These are phyloP conservation scores for Toxicodendron radicans DNA, from an alignment of 345 rosid genomes.

Conservation along the genomic window DNA sequence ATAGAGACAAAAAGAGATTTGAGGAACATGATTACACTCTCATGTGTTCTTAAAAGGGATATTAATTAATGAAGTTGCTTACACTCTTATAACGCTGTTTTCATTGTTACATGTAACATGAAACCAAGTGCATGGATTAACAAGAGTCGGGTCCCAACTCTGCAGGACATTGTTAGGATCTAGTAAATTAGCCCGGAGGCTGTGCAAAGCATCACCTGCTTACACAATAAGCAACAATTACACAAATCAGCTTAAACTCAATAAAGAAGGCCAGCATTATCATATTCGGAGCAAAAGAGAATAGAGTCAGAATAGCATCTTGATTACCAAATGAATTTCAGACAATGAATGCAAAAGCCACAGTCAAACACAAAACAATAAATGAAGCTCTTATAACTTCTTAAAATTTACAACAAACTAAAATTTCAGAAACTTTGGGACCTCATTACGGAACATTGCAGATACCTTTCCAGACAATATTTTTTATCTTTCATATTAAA, in stretches of 20 bases:
- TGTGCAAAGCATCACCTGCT: slow-evolving; percentile 40
- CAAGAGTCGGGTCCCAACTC: slow-evolving; percentile 45
- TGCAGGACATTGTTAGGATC: slow-evolving; percentile 40
- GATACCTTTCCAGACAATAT: no score
- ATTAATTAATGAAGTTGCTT: slow-evolving; percentile 11
- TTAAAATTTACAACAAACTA: neutral
- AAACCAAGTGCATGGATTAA: slow-evolving; percentile 46
- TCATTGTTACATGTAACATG: slow-evolving; percentile 44
- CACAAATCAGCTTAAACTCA: neutral
- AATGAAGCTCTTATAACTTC: neutral
- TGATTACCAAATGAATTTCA: neutral
- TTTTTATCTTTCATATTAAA: neutral
- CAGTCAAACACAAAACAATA: neutral
- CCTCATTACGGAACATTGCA: neutral
- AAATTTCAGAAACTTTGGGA: neutral
- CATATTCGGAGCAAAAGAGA: neutral
- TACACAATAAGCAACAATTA: slow-evolving; percentile 1
- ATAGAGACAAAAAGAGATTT: neutral
- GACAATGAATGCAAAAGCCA: neutral
- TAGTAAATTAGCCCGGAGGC: slow-evolving; percentile 27
- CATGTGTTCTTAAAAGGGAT: neutral
- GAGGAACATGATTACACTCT: neutral
- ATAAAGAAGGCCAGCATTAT: neutral
- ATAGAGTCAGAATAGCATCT: neutral
- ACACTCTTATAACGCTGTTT: slow-evolving; percentile 46